A percentile compares a stretch with the other conserved stretches of the same genome.
Evolutionary conservation across 768 basidiomycete genomes (phyloP).

Genomic region (Kwoniella europaea): DNA sequence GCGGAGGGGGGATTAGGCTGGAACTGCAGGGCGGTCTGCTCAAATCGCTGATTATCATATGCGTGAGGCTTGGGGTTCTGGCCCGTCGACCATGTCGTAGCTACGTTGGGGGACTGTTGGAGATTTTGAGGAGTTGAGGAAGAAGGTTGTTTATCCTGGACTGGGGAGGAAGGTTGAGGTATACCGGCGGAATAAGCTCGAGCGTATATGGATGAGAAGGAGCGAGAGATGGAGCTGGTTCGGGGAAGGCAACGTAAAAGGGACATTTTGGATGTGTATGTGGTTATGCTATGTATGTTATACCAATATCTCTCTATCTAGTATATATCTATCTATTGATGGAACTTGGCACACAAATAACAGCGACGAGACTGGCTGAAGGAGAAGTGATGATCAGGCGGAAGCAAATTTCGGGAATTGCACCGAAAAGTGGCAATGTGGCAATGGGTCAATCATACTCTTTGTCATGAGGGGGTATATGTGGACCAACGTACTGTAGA

Average conservation of each 20-base stretch:
- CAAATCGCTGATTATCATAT: conserved; percentile 75
- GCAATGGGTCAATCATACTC: background rate
- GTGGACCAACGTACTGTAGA: too few species aligned
- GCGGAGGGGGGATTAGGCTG: conserved; percentile 90
- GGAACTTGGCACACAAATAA: background rate
- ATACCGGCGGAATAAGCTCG: conserved; percentile 20
- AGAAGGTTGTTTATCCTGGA: conserved; percentile 33
- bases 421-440: conserved; percentile 9
- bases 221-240: background rate
- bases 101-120: conserved; percentile 80
- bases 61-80: conserved; percentile 66
- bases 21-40: conserved; percentile 83
- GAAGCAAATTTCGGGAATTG: conserved; percentile 27
- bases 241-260: background rate
- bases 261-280: conserved; percentile 6
- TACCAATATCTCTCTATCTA: background rate
- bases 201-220: background rate
- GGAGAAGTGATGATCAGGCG: background rate
- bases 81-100: conserved; percentile 80
- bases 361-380: conserved; percentile 21
- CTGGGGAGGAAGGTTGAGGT: conserved; percentile 36
- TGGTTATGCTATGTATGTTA: background rate
- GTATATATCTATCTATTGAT: background rate
- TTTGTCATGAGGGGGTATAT: too few species aligned
- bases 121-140: conserved; percentile 30